Conservation (phyloP, 2,329 filamentous ascomycete species). For the Fusarium temperatum region DNA sequence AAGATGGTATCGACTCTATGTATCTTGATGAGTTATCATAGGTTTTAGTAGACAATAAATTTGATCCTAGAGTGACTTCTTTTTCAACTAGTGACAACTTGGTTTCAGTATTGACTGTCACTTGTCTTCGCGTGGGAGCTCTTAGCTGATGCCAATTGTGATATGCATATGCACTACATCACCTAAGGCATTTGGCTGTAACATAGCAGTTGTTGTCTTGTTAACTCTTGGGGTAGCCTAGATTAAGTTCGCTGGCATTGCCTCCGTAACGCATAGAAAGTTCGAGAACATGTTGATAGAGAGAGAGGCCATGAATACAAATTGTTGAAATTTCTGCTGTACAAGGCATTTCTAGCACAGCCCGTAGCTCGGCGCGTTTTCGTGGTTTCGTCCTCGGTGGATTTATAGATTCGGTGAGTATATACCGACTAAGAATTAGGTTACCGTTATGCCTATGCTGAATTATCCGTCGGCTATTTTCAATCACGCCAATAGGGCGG, state of each 20-base stretch:
- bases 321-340: background rate
- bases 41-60: background rate
- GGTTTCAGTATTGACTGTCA: background rate
- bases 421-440: background rate
- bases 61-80: no score
- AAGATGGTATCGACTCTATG: background rate
- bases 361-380: background rate
- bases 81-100: accelerated
- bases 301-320: no score
- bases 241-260: accelerated
- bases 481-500: background rate
- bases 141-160: no score
- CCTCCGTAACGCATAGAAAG: background rate
- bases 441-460: background rate
- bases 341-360: no score
- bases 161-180: background rate
- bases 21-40: background rate
- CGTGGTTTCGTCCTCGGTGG: background rate
- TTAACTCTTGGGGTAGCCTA: background rate
- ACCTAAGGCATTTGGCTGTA: no score
- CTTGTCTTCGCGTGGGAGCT: background rate
- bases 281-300: background rate
- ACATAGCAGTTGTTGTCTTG: background rate
- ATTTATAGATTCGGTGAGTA: background rate
- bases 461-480: background rate